Conservation (phyloP, 495 filamentous ascomycete genomes). For the Aspergillus sclerotioniger region DNA sequence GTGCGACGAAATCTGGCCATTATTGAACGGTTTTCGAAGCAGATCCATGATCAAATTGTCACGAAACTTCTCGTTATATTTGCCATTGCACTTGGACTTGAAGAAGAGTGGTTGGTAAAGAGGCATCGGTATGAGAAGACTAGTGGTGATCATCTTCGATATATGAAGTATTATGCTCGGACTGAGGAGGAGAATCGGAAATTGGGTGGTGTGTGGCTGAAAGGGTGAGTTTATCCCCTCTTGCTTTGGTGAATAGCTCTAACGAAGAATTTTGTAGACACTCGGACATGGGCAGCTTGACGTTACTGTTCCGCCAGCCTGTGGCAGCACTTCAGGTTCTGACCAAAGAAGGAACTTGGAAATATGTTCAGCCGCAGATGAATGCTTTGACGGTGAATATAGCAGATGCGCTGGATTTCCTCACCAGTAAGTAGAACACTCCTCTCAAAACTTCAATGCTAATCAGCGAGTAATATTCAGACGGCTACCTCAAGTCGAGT, state of each 20-base stretch:
- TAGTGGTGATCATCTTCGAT: constrained; percentile 48
- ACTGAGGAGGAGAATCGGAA: constrained; percentile 44
- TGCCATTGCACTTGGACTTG: constrained; percentile 41
- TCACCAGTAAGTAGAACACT: constrained; percentile 30
- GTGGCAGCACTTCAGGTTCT: constrained; percentile 54
- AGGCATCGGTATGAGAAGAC: constrained; percentile 50
- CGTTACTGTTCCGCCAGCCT: constrained; percentile 55
- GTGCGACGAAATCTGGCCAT: constrained; percentile 36
- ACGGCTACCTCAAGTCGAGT: constrained; percentile 45
- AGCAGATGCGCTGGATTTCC: constrained; percentile 44
- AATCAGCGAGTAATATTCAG: not conserved
- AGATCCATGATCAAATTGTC: constrained; percentile 47
- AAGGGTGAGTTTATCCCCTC: constrained; percentile 17
- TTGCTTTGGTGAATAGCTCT: not conserved
- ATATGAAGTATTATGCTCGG: constrained; percentile 53
- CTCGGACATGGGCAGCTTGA: constrained; percentile 53
- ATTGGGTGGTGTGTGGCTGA: constrained; percentile 38
- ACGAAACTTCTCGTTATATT: constrained; percentile 40
- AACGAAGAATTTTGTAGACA: constrained; percentile 28
- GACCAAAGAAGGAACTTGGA: constrained; percentile 26
- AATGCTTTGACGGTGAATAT: constrained; percentile 49
- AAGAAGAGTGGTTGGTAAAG: constrained; percentile 49
- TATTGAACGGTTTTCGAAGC: constrained; percentile 47
- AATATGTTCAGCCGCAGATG: constrained; percentile 27
- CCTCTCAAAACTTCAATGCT: no score